Base-by-base conservation (phyloP, 2,329 filamentous ascomycete species). In the Trichoderma sp. region DNA sequence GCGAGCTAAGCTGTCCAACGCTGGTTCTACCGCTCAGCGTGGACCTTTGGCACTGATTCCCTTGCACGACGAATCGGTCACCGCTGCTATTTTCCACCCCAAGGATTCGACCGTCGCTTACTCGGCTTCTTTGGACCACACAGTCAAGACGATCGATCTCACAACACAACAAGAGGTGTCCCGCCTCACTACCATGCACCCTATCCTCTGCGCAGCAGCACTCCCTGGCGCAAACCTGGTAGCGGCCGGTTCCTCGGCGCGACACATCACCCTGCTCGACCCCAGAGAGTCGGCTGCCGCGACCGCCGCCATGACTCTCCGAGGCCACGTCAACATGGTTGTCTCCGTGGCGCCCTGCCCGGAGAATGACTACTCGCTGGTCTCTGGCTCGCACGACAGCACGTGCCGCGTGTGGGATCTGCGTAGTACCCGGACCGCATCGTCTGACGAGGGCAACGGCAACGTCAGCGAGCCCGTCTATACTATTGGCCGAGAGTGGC, bases 361-460 rank as follows among this genome's bases (percentile, higher is more conserved):
- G 7, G 86, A 88, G 51, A 94, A 90, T 76, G 88, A 90, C 71
- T 93, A 94, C 81, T 89, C 91, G n/a, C 85, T 99, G 10, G 92
- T 95, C 0, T 96, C 91, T 37, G 95, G 89, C n/a, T 92, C 91
- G 56, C 92, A 97, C 79, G 96, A 99, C 79, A 94, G 95, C 39
- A 97, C 93, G 1, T 96, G 93, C 76, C 88, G 94, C 63, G 89
- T 99, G 59, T 99, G 96, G 96, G 96, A 99, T 83, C 85, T 98
- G 72, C 86, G 96, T 66, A 90, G 88, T 75, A 88, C 87, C 65
- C 84, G 89, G 77, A 85, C 82, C 21, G 86, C 83, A 10, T 84
- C 84, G 3, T 83, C 87, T 74, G 81, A 89, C 77, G 86, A 90
- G 78, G 83, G 89, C 75, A 83, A 88, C 76, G 81, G 87, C 77